phyloP scores from a whole-genome alignment of 2,329 filamentous ascomycete species.

The Rhynchosporium agropyri region DNA sequence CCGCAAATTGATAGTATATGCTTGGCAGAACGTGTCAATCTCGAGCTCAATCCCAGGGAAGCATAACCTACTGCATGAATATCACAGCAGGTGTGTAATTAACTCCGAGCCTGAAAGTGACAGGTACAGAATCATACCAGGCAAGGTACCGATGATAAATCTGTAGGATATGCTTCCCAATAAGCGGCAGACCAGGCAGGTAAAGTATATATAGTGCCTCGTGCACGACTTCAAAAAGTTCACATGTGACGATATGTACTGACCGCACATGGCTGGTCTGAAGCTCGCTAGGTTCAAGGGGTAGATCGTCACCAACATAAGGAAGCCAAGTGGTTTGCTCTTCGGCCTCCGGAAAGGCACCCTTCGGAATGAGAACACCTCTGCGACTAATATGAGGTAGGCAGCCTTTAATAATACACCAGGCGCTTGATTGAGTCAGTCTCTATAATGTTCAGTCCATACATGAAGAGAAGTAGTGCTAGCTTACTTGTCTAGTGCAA shows the following conservation, averaged over 20 bases:
- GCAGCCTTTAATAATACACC: no score
- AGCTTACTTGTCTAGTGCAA: slow-evolving; percentile 27
- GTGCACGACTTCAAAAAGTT: slow-evolving; percentile 71
- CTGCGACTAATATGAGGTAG: no score
- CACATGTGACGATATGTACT: no score
- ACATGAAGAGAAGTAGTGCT: no score
- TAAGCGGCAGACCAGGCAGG: slow-evolving; percentile 72
- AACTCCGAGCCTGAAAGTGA: slow-evolving; percentile 63
- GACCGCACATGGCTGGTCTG: no score
- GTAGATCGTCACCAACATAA: no score
- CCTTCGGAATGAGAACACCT: no score
- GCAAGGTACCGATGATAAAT: slow-evolving; percentile 70
- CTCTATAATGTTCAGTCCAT: no score
- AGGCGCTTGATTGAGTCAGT: no score
- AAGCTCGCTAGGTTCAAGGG: no score
- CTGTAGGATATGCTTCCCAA: slow-evolving; percentile 62
- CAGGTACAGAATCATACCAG: slow-evolving; percentile 71
- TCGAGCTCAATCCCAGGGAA: background rate
- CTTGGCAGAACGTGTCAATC: slow-evolving; percentile 43
- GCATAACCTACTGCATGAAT: slow-evolving; percentile 67
- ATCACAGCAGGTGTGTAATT: slow-evolving; percentile 74
- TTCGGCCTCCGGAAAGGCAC: no score
- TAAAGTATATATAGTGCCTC: slow-evolving; percentile 45
- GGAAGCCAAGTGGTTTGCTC: no score
- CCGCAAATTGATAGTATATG: slow-evolving; percentile 72